These are phyloP conservation scores for Lithospermum erythrorhizon DNA, from an alignment of 257 asterid species.

Conservation along the genomic window DNA sequence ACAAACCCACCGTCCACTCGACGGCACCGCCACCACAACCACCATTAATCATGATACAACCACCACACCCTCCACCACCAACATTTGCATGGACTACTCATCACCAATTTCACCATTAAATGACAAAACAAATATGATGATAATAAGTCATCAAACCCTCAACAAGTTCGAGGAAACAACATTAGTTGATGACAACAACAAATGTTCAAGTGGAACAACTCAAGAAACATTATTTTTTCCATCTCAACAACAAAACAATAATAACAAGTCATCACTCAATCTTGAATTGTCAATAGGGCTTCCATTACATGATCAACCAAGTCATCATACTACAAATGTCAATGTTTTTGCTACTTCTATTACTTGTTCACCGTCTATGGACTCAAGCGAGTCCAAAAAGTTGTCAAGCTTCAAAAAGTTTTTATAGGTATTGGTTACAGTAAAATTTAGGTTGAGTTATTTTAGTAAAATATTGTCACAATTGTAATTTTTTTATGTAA, in stretches of 20 bases:
- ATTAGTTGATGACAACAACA: constrained; percentile 38
- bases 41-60: constrained; percentile 2
- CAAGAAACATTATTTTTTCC: constrained; percentile 41
- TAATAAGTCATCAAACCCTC: constrained; percentile 6
- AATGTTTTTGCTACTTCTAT: constrained; percentile 20
- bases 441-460: too few relatives aligned
- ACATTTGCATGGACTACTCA: constrained; percentile 31
- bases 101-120: constrained; percentile 11
- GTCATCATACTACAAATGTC: constrained; percentile 18
- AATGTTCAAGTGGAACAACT: constrained; percentile 66
- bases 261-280: constrained; percentile 28
- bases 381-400: constrained; percentile 7
- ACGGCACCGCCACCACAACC: constrained; percentile 15
- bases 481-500: too few relatives aligned
- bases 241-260: not conserved
- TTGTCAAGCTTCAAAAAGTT: constrained; percentile 34
- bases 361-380: constrained; percentile 3
- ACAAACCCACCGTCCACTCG: constrained; percentile 57
- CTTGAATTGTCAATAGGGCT: constrained; percentile 66
- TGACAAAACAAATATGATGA: constrained; percentile 1
- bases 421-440: constrained; percentile 28
- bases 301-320: constrained; percentile 16
- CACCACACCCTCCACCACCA: constrained; percentile 1
- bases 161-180: constrained; percentile 13
- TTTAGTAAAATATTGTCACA: too few relatives aligned